Evolutionary conservation across 2,329 filamentous ascomycete species (phyloP), one percentile per base, ranked within the genome.

Genomic region (Fusarium solani-melongenae): DNA sequence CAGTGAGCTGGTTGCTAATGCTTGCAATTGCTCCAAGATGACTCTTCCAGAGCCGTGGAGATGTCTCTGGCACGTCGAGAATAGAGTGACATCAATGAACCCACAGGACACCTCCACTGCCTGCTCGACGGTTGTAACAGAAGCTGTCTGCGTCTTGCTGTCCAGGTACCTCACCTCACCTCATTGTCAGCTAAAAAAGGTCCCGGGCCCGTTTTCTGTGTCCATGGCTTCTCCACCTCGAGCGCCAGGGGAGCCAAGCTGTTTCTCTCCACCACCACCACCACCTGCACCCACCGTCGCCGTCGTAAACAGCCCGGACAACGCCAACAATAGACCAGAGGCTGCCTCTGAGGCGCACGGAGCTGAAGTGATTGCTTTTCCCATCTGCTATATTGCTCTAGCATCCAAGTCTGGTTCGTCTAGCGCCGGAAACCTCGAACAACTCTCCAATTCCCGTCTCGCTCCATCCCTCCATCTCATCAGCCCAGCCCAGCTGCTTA

Each of bases 151-250:
- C 9, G 17, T 24, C 29, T 27, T 29, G 36, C 70, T 67, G 59
- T 60, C 70, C 66, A 60, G 61, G 73, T 33, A 60, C 65, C 65
- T 73, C 69, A 72, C 70, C 41, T 49, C 24, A 49, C 44, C 66
- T 73, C 67, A 71, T 71, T n/a, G 34, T 69, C 71, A 74, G 46
- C 71, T 73, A 74, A 73, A 69, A 74, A 59, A 24, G 71, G 57
- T 57, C 24, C 71, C 59, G 63, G 71, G 44, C 70, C 69, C 60
- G 46, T 49, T 65, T 71, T 69, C 64, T 39, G 62, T 49, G 24
- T 56, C 49, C 44, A 49, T 29, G 44, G 22, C 29, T 57, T 67
- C 55, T 58, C 71, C 71, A 74, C 71, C 67, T 34, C 57, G 20
- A 17, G 46, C 39, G 46, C 71, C 63, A 73, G 63, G 70, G 67